Percentiles rank a stretch among this genome's conserved stretches.
These are phyloP conservation scores for Cordyceps farinosa DNA, from an alignment of 2,329 filamentous ascomycete genomes.

Conservation along the genomic window DNA sequence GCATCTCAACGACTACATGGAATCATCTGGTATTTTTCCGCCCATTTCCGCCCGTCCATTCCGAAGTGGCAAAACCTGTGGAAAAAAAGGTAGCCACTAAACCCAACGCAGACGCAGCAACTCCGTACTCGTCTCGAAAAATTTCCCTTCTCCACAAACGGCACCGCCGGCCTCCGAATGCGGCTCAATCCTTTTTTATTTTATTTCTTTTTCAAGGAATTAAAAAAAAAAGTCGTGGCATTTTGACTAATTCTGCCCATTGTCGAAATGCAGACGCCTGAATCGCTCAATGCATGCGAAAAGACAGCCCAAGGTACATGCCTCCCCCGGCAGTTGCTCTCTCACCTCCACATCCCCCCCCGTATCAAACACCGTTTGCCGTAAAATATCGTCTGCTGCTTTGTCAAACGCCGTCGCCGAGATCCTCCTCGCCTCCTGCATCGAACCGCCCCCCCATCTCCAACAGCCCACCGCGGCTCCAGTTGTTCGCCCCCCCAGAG, in stretches of 20 bases:
- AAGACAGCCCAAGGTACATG: not conserved
- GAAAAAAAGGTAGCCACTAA: not conserved
- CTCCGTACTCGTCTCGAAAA: not conserved
- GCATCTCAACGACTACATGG: too few species aligned
- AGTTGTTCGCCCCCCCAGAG: too few species aligned
- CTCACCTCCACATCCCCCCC: too few species aligned
- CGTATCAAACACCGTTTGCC: too few species aligned
- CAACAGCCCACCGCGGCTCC: too few species aligned
- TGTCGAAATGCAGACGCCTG: not conserved
- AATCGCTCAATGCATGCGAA: not conserved
- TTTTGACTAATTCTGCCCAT: not conserved
- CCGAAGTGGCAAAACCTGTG: not conserved
- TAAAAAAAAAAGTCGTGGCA: not conserved
- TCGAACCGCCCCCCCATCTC: too few species aligned
- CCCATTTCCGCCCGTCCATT: not conserved
- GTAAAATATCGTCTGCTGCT: too few species aligned
- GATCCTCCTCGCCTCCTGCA: too few species aligned
- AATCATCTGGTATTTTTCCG: not conserved
- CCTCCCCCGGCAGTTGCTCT: too few species aligned
- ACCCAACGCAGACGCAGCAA: not conserved
- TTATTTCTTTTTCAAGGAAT: too few species aligned
- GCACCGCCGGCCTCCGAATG: constrained; percentile 11
- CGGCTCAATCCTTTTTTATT: not conserved
- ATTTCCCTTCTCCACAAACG: constrained; percentile 9
- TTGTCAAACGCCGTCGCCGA: too few species aligned